Evolutionary conservation across 2,329 filamentous ascomycete genomes (phyloP), one percentile per base, ranked within the genome.

Genomic region (Amauroascus verrucosus): DNA sequence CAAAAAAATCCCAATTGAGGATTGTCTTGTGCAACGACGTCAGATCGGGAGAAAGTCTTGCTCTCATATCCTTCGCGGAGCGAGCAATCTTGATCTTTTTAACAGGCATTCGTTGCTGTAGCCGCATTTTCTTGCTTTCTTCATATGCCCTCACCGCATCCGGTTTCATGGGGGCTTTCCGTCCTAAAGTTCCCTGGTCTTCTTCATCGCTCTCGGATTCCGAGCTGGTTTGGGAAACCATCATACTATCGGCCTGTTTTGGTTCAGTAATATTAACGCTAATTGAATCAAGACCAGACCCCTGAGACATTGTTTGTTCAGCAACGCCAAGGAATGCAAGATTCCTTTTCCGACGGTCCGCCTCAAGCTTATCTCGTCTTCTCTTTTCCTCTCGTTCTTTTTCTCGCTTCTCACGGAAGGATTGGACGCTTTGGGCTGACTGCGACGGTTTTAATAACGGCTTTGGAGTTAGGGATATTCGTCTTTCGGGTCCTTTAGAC

Each of bases 1-100:
- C 86, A 68, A 96, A 98, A 60, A 94, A 95, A 60, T 98, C 87
- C 93, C 93, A 98, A 53, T 85, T 80, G 2, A 98, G 79, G 48
- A 98, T 88, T 16, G 84, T 84, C 62, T 86, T 84, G 66, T 97
- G 93, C 28, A 98, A 72, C 14, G 81, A 77, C 35, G 88, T 85
- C 71, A 98, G 85, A 59, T 94, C 88, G 6, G 94, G 93, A 30
- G 90, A 86, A 56, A 98, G 77, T 57, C 93, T 85, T 58, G 93
- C 91, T 61, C 91, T 85, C 82, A 96, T 91, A 70, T 98, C 93
- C 69, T 95, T 95, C 44, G 85, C 82, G 14, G 89, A 91, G 48
- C 91, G 82, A 57, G 84, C 77, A 49, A 88, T 80, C 66, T 88
- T 86, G 59, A 81, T 75, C 72, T 96, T 95, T 70, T 88, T 91